phyloP scores from a whole-genome alignment of 2,329 filamentous ascomycete species.

The Clonostachys rosea region DNA sequence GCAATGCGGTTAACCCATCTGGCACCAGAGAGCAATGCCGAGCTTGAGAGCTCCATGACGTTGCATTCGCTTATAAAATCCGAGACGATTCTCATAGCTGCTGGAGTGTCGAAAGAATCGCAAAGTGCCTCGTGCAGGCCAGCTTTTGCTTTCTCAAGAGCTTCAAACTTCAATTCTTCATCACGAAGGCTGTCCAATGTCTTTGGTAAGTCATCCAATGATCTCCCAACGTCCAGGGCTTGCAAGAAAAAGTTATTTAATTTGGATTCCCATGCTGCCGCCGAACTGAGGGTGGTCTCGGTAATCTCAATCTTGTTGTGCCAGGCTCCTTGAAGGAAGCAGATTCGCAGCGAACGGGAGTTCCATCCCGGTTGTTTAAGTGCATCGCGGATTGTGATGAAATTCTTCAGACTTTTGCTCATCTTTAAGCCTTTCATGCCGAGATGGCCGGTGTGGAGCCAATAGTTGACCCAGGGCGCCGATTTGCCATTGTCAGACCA shows the following conservation, averaged over 20 bases:
- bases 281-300: conserved; percentile 37
- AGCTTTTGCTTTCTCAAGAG: conserved; percentile 2
- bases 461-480: conserved; percentile 83
- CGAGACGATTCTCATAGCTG: neutral
- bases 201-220: neutral
- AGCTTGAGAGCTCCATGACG: conserved; percentile 1
- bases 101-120: neutral
- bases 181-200: neutral
- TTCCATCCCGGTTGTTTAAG: neutral
- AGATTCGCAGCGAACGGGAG: neutral
- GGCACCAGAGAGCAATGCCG: neutral
- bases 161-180: neutral
- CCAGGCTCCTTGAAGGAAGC: neutral
- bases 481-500: too few species aligned
- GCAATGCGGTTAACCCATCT: neutral
- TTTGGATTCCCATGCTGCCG: conserved; percentile 59
- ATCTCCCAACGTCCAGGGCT: conserved; percentile 11
- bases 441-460: conserved; percentile 91
- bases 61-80: neutral
- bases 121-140: neutral
- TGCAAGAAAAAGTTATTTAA: conserved; percentile 44
- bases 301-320: neutral
- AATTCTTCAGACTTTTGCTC: neutral
- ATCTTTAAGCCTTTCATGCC: neutral
- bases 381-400: neutral